A percentile compares a stretch with the other conserved stretches of the same genome.
Evolutionary conservation across 306 rosid species (phyloP).

Genomic region (Castanea mollissima): DNA sequence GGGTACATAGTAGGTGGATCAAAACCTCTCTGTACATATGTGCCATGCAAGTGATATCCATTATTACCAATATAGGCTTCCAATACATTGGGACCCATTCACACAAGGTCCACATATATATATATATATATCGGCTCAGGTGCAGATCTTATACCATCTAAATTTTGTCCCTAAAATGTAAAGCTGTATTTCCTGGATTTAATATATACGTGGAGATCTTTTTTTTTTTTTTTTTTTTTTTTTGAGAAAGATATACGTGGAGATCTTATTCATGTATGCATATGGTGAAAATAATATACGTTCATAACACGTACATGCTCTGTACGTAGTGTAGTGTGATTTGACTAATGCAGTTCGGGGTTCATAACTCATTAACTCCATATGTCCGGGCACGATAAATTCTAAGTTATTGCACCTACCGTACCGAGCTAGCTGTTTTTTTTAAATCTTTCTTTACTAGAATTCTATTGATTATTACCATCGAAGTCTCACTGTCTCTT

Average conservation of each 20-base stretch:
- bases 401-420: too few relatives aligned
- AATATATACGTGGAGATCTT: not conserved
- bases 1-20: not conserved
- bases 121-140: not conserved
- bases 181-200: not conserved
- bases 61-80: slow-evolving; percentile 22
- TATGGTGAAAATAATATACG: too few relatives aligned
- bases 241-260: too few relatives aligned
- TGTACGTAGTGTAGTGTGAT: too few relatives aligned
- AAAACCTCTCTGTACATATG: slow-evolving; percentile 10
- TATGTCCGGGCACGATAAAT: too few relatives aligned
- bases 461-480: not conserved
- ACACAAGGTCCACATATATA: slow-evolving; percentile 2
- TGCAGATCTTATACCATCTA: not conserved
- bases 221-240: too few relatives aligned
- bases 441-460: not conserved
- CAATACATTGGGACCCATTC: slow-evolving; percentile 14
- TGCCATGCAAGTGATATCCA: slow-evolving; percentile 29
- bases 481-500: not conserved
- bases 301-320: too few relatives aligned
- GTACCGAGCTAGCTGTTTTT: not conserved
- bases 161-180: not conserved
- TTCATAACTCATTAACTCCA: too few relatives aligned
- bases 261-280: too few relatives aligned
- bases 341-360: too few relatives aligned